Base-by-base conservation (phyloP, 2,329 filamentous ascomycete genomes). In the Claviceps digitariae region DNA sequence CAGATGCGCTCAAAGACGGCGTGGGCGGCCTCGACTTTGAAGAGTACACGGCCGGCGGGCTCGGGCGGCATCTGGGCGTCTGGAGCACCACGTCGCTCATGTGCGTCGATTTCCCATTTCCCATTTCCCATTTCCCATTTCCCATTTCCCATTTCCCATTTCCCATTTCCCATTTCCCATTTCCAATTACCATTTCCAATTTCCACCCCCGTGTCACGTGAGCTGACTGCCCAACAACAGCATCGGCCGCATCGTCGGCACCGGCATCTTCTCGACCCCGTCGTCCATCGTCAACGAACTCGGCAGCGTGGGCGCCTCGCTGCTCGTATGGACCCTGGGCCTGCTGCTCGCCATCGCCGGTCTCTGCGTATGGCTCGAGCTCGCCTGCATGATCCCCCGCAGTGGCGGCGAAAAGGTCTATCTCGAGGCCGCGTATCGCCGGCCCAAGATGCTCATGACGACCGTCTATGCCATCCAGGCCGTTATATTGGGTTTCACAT, bases 381-480 rank as follows among this genome's bases (percentile, higher is more conserved):
- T 82, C 58, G 81, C 80, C 25, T 71, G 80, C 4, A 78, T 77
- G 4, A 81, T 83, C 38, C 81, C 81, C 2, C 71, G 76, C 38
- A 81, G 77, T 15, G 81, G 81, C 15, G 81, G 81, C 21, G 80
- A 83, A 57, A 84, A 84, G 70, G 81, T 82, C 63, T 84, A 84
- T 61, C 75, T 84, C 15, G 81, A 84, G 60, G 72, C 76, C n/a
- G 76, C 80, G 17, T 83, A 82, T 65, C 72, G 72, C 2, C 74
- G 70, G 23, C 81, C 81, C 0, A 75, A 73, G 54, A 81, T 81
- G 63, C 64, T 84, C 1, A 74, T 79, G 1, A 81, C 78, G 0
- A 79, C 77, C 56, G 72, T 83, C 2, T 69, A 83, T 36, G 78
- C 79, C 3, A 69, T 78, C 1, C 79, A 82, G 63, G 81, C 82